Evolutionary conservation across 2,329 filamentous ascomycete species (phyloP).

Genomic region (Aureobasidium musti): DNA sequence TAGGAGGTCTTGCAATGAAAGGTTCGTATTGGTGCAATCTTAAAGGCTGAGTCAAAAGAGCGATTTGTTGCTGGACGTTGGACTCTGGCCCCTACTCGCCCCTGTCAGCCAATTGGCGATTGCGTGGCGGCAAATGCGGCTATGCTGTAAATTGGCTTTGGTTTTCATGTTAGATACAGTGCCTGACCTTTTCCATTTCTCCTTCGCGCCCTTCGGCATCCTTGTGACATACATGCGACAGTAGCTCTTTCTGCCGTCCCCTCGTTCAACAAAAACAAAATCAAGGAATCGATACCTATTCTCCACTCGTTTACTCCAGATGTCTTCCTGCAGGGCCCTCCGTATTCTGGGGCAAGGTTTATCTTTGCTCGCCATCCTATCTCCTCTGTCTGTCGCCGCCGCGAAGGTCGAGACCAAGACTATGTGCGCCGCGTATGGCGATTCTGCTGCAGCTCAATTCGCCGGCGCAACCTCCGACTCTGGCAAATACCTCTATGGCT

Average conservation of each 20-base stretch:
- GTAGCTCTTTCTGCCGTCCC: conserved; percentile 16
- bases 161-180: conserved; percentile 25
- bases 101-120: conserved; percentile 17
- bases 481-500: conserved; percentile 28
- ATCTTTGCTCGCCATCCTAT: conserved; percentile 20
- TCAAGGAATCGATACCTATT: conserved; percentile 1
- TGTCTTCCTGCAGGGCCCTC: conserved; percentile 29
- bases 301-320: conserved; percentile 30
- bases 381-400: conserved; percentile 22
- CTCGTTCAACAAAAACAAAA: conserved; percentile 29
- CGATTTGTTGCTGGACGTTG: conserved; percentile 17
- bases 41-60: conserved; percentile 12
- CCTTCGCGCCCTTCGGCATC: conserved; percentile 24
- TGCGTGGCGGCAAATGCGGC: conserved; percentile 24
- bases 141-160: conserved; percentile 21
- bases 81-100: conserved; percentile 26
- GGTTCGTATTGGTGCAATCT: conserved; percentile 25
- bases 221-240: conserved; percentile 29
- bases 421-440: conserved; percentile 16
- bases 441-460: not conserved
- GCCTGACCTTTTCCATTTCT: conserved; percentile 17
- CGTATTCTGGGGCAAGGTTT: conserved; percentile 26
- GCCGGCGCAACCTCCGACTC: conserved; percentile 13
- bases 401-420: conserved; percentile 10
- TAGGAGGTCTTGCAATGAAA: conserved; percentile 10